Evolutionary conservation across 2,329 filamentous ascomycete species (phyloP), one percentile per base, ranked within the genome.

Genomic region (Geosmithia putterillii): DNA sequence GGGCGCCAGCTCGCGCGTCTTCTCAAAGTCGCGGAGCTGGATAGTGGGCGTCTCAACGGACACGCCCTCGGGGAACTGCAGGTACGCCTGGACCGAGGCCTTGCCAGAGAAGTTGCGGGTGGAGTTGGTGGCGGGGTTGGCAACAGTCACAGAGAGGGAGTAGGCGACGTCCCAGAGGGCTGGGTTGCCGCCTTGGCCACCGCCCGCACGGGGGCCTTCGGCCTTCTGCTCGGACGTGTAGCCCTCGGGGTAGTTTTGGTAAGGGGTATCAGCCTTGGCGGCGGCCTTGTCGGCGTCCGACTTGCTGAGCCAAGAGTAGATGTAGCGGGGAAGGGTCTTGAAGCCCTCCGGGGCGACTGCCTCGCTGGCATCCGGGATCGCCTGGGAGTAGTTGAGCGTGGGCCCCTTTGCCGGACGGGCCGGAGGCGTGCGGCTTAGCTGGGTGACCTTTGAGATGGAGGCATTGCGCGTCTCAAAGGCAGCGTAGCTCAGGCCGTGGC

Each of bases 401-500:
- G 72, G 43, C 58, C 66, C 25, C 56, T 60, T 61, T 9, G 54
- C 42, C 0, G 57, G 45, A 2, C 63, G 55, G 1, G 48, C 40
- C 0, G 66, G 61, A 2, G 67, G 64, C 2, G 57, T 52, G 1
- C 46, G 47, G 23, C 44, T 54, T 47, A 78, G 73, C 9, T 64
- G 52, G 14, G 65, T 69, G 18, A 71, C 53, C 40, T 65, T 57
- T 38, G 59, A 58, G 45, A 83, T 62, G 28, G 66, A 60, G 3
- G 74, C 57, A 4, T 73, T 66, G 1, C 69, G 47, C 45, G 86
- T 72, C 12, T 74, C 64, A 58, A 90, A 94, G 1, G 64, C 73
- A 0, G 86, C 88, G 64, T 92, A 94, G 42, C 81, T 86, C 2
- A 95, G 71, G 0, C 89, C 90, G 47, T 80, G 89, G 0, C 90